Percentiles rank a stretch among this genome's conserved stretches.
Conservation (phyloP, 352 stramenopile species). For the Phytophthora citrophthora region DNA sequence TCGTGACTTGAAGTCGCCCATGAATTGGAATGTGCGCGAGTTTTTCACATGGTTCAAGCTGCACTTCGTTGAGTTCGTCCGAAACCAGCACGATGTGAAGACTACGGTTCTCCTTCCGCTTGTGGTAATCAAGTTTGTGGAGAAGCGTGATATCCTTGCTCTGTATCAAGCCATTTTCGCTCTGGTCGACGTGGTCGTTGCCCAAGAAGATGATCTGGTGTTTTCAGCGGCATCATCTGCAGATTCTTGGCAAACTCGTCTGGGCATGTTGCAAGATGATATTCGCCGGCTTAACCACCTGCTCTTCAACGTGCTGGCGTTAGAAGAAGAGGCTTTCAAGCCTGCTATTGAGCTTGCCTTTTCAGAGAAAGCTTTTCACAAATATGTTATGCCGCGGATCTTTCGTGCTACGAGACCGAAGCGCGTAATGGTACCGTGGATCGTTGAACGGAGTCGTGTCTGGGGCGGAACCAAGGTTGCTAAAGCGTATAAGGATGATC, state of each 20-base stretch:
- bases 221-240: slow-evolving; percentile 54
- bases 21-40: slow-evolving; percentile 64
- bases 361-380: slow-evolving; percentile 72
- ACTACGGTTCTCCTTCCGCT: slow-evolving; percentile 66
- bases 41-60: slow-evolving; percentile 86
- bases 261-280: slow-evolving; percentile 65
- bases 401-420: slow-evolving; percentile 72
- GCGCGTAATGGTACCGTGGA: slow-evolving; percentile 80
- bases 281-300: slow-evolving; percentile 79
- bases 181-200: slow-evolving; percentile 62
- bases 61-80: slow-evolving; percentile 83
- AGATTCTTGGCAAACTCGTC: slow-evolving; percentile 48
- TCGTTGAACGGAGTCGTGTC: slow-evolving; percentile 75
- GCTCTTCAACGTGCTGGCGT: slow-evolving; percentile 65
- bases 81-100: slow-evolving; percentile 76
- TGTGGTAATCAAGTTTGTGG: slow-evolving; percentile 60
- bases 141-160: slow-evolving; percentile 67
- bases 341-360: slow-evolving; percentile 70
- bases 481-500: slow-evolving; percentile 71
- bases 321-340: slow-evolving; percentile 72
- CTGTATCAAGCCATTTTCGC: slow-evolving; percentile 73
- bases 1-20: slow-evolving; percentile 42
- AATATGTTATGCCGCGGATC: slow-evolving; percentile 79
- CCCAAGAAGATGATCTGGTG: slow-evolving; percentile 61
- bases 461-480: slow-evolving; percentile 70